These are phyloP conservation scores for Carex littledalei DNA, from an alignment of 176 grass and related monocot species.

Conservation along the genomic window DNA sequence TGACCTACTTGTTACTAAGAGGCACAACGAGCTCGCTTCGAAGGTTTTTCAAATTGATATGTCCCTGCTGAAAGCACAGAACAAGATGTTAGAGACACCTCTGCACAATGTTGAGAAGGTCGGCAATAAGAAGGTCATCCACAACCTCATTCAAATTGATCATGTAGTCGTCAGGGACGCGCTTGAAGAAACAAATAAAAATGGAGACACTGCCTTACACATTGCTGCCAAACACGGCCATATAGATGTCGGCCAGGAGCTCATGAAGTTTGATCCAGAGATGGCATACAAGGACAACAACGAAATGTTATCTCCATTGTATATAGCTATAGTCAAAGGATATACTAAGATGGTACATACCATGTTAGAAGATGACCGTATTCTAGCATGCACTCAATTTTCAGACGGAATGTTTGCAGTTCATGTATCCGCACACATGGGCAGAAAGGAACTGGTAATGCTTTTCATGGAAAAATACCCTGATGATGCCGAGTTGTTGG, in stretches of 20 bases:
- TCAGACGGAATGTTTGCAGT: not conserved
- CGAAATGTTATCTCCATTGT: not conserved
- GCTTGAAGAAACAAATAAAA: not conserved
- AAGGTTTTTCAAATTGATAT: too few relatives aligned
- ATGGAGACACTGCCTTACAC: conserved; percentile 15
- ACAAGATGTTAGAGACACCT: too few relatives aligned
- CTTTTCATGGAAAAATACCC: not conserved
- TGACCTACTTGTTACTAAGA: too few relatives aligned
- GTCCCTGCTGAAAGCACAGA: too few relatives aligned
- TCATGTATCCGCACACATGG: not conserved
- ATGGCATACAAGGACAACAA: not conserved
- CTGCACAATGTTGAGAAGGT: too few relatives aligned
- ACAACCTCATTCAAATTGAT: too few relatives aligned
- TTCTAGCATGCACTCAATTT: not conserved
- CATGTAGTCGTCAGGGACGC: not conserved
- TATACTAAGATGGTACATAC: not conserved
- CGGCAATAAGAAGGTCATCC: too few relatives aligned
- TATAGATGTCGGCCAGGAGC: not conserved
- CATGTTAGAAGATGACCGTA: not conserved
- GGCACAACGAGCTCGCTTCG: too few relatives aligned
- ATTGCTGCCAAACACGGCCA: not conserved
- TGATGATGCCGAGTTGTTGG: not conserved
- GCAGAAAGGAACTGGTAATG: not conserved
- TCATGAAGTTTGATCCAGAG: not conserved
- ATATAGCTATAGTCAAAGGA: not conserved